phyloP scores from a whole-genome alignment of 805 yeast species.

The Kodamaea restingae region DNA sequence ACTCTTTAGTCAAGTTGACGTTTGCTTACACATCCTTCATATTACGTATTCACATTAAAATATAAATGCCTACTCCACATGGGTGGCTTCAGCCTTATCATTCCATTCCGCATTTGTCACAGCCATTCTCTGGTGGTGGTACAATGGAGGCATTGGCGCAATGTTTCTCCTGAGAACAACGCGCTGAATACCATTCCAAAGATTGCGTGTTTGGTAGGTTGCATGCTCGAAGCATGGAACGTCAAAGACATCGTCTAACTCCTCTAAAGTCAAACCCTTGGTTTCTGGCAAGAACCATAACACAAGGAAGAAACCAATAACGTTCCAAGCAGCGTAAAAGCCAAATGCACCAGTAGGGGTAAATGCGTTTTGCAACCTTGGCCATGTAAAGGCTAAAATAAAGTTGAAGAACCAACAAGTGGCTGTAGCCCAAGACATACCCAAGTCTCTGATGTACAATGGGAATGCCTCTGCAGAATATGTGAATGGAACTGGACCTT shows the following conservation, averaged over 20 bases:
- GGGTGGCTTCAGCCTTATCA: slow-evolving; percentile 52
- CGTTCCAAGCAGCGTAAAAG: slow-evolving; percentile 83
- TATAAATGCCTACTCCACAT: slow-evolving; percentile 48
- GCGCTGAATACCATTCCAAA: slow-evolving; percentile 43
- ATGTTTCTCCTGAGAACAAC: slow-evolving; percentile 44
- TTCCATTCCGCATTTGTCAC: slow-evolving; percentile 61
- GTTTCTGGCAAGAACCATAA: slow-evolving; percentile 73
- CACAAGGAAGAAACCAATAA: slow-evolving; percentile 64
- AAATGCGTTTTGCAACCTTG: slow-evolving; percentile 60
- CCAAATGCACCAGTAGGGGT: slow-evolving; percentile 84
- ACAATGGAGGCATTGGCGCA: slow-evolving; percentile 51
- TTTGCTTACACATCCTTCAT: too few relatives aligned
- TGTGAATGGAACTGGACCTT: slow-evolving; percentile 88
- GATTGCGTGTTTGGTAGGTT: slow-evolving; percentile 27
- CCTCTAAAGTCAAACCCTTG: slow-evolving; percentile 67
- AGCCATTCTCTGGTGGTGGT: slow-evolving; percentile 55
- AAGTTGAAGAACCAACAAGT: slow-evolving; percentile 74
- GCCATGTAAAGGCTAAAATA: slow-evolving; percentile 74
- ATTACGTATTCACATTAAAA: too few relatives aligned
- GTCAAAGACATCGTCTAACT: slow-evolving; percentile 67
- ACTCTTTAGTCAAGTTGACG: too few relatives aligned
- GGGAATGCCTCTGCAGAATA: slow-evolving; percentile 85
- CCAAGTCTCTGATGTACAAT: slow-evolving; percentile 71
- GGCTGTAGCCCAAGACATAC: slow-evolving; percentile 76
- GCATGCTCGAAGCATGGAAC: slow-evolving; percentile 59